These are phyloP conservation scores for Teratosphaeria epicoccoides DNA, from an alignment of 2,329 filamentous ascomycete genomes.

Conservation along the genomic window DNA sequence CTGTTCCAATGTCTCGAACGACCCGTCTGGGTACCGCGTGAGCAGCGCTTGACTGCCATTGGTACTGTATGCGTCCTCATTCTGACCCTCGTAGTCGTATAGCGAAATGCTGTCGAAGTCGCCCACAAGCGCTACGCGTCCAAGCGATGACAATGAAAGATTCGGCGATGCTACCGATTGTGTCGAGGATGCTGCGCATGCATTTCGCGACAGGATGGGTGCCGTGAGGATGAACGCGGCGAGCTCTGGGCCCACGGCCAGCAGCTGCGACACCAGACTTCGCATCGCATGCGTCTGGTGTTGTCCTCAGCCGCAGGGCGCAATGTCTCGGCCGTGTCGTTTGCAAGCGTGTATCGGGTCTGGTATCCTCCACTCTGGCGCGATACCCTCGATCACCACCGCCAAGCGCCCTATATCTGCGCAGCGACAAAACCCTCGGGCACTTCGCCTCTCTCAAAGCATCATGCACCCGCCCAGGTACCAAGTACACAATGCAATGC, in stretches of 20 bases:
- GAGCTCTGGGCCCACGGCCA: constrained; percentile 27
- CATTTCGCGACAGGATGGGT: constrained; percentile 14
- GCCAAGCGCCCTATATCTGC: neutral
- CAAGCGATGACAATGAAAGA: constrained; percentile 67
- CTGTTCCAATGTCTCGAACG: constrained; percentile 63
- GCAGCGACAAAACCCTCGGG: neutral
- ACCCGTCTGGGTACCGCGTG: constrained; percentile 72
- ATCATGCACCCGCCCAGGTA: neutral
- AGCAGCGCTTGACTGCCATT: constrained; percentile 78
- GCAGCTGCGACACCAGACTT: constrained; percentile 21
- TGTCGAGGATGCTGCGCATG: constrained; percentile 9
- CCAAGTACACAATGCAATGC: neutral
- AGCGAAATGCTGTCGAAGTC: constrained; percentile 87
- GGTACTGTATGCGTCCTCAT: constrained; percentile 51
- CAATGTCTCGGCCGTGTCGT: neutral
- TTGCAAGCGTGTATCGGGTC: neutral
- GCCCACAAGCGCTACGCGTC: constrained; percentile 73
- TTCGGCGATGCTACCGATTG: constrained; percentile 50
- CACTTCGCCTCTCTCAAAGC: neutral
- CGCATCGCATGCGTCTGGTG: constrained; percentile 15
- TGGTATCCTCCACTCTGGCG: neutral
- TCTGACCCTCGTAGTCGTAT: constrained; percentile 76
- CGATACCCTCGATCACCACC: neutral
- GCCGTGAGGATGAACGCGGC: constrained; percentile 21
- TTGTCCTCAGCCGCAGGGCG: neutral